Conservation (phyloP, 2,329 filamentous ascomycete genomes). For the Nemania abortiva region DNA sequence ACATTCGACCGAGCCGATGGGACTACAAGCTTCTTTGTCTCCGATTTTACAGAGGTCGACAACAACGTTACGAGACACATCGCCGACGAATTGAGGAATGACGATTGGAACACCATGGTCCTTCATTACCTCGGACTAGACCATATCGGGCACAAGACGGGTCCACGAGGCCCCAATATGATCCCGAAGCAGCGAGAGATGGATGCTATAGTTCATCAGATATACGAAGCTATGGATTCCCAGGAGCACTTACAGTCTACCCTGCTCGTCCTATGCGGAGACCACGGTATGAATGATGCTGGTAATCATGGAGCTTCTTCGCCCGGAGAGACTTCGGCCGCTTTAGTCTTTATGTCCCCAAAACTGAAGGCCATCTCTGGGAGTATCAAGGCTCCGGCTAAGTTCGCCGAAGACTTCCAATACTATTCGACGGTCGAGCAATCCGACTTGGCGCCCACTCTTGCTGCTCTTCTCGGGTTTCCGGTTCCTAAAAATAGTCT, state of each 20-base stretch:
- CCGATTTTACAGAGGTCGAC: constrained; percentile 98
- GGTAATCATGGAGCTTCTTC: constrained; percentile 97
- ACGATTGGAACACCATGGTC: constrained; percentile 93
- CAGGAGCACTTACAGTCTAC: constrained; percentile 80
- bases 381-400: constrained; percentile 63
- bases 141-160: constrained; percentile 97
- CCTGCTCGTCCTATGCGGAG: constrained; percentile 86
- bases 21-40: constrained; percentile 97
- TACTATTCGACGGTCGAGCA: constrained; percentile 92
- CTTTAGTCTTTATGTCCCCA: constrained; percentile 89
- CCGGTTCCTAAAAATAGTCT: constrained; percentile 91
- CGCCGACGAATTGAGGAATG: constrained; percentile 75
- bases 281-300: constrained; percentile 99
- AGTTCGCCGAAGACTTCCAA: constrained; percentile 76
- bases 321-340: constrained; percentile 92
- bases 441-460: constrained; percentile 90
- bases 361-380: constrained; percentile 73
- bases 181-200: constrained; percentile 92
- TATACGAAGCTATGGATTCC: constrained; percentile 81
- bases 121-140: constrained; percentile 96
- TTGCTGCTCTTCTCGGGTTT: constrained; percentile 87
- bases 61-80: constrained; percentile 96
- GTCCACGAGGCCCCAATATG: constrained; percentile 91
- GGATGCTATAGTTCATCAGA: constrained; percentile 81
- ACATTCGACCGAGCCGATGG: constrained; percentile 90